Conservation (phyloP, 2,329 filamentous ascomycete species). For the Aspergillus sp. region DNA sequence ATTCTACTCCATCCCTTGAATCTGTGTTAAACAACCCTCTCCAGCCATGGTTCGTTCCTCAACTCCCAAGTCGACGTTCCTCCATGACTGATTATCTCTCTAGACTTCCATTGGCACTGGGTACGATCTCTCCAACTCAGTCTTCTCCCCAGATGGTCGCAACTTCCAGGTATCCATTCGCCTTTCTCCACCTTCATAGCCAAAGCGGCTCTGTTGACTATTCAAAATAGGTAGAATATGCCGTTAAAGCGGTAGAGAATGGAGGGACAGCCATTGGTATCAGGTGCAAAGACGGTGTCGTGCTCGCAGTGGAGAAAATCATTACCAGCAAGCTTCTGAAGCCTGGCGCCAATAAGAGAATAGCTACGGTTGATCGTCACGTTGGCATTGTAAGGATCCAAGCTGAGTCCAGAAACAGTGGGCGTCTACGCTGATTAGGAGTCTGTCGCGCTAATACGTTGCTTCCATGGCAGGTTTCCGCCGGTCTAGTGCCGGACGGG, state of each 20-base stretch:
- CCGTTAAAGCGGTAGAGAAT: slow-evolving; percentile 97
- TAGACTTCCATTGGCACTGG: slow-evolving; percentile 99
- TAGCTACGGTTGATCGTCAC: slow-evolving; percentile 91
- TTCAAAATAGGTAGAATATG: slow-evolving; percentile 75
- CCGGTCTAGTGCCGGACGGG: slow-evolving; percentile 91
- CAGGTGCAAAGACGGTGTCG: slow-evolving; percentile 93
- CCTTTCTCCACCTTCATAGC: neutral
- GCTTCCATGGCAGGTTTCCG: slow-evolving; percentile 68
- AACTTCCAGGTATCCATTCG: slow-evolving; percentile 79
- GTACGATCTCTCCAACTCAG: slow-evolving; percentile 98
- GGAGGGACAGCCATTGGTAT: slow-evolving; percentile 96
- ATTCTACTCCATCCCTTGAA: neutral
- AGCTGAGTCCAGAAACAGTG: neutral
- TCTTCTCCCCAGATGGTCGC: slow-evolving; percentile 97
- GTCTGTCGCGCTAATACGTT: slow-evolving; percentile 10
- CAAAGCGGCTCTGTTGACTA: slow-evolving; percentile 18
- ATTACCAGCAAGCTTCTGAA: slow-evolving; percentile 94
- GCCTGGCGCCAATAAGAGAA: slow-evolving; percentile 93
- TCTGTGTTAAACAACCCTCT: neutral
- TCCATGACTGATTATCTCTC: slow-evolving; percentile 22
- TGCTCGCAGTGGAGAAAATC: slow-evolving; percentile 95
- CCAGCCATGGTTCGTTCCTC: slow-evolving; percentile 25
- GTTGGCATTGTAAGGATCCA: slow-evolving; percentile 75
- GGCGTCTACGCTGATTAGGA: neutral
- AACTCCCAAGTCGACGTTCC: slow-evolving; percentile 2